These are phyloP conservation scores for Metschnikowia proteae DNA, from an alignment of 805 yeast species.

Conservation along the genomic window DNA sequence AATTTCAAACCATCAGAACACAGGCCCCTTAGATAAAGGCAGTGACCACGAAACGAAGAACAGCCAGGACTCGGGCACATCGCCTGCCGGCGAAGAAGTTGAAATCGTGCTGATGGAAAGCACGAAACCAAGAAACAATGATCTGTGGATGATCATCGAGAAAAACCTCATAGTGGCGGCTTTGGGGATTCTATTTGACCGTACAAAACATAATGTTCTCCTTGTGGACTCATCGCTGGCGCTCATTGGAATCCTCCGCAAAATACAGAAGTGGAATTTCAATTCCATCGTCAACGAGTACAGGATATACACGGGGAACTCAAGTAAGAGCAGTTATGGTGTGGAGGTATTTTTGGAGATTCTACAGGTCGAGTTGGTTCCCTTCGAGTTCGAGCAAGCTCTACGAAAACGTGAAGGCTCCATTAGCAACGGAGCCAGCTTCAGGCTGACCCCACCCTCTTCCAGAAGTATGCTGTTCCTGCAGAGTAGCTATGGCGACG, in stretches of 20 bases:
- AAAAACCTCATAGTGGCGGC: slow-evolving; percentile 61
- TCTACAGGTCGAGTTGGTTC: slow-evolving; percentile 50
- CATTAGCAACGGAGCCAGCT: not conserved
- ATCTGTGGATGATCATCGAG: slow-evolving; percentile 76
- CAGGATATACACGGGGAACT: slow-evolving; percentile 60
- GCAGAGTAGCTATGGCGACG: slow-evolving; percentile 1
- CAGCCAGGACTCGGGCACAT: slow-evolving; percentile 11
- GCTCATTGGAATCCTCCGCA: slow-evolving; percentile 74
- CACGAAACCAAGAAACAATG: slow-evolving; percentile 31
- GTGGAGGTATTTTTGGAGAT: slow-evolving; percentile 82
- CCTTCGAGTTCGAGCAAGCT: slow-evolving; percentile 36
- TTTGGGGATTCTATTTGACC: slow-evolving; percentile 61
- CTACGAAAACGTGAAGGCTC: slow-evolving; percentile 5
- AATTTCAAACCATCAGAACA: slow-evolving; percentile 34
- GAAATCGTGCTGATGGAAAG: slow-evolving; percentile 25
- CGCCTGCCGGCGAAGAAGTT: slow-evolving; percentile 12
- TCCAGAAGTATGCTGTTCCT: slow-evolving; percentile 6
- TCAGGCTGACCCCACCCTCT: not conserved
- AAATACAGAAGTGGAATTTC: slow-evolving; percentile 85
- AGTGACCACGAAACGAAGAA: slow-evolving; percentile 5
- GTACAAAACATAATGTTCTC: slow-evolving; percentile 61
- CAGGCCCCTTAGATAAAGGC: slow-evolving; percentile 14
- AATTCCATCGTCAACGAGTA: slow-evolving; percentile 83
- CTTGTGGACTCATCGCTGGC: slow-evolving; percentile 79
- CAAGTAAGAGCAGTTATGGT: slow-evolving; percentile 68